phyloP scores from a whole-genome alignment of 805 yeast species.

The Pichia deserticola region DNA sequence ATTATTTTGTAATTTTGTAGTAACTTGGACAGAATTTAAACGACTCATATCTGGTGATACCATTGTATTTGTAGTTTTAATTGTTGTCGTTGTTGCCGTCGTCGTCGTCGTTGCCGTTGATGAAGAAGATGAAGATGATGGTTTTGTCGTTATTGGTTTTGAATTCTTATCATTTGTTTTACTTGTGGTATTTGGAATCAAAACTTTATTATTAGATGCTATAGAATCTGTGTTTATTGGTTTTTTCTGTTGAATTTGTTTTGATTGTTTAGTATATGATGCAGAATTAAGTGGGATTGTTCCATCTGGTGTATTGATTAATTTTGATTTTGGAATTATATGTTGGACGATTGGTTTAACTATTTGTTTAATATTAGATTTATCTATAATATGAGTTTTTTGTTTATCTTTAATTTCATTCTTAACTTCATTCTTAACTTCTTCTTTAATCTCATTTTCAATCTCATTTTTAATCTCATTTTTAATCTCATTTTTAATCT shows the following conservation, averaged over 20 bases:
- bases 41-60: not conserved
- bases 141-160: not conserved
- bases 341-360: not conserved
- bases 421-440: no score
- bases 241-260: not conserved
- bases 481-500: no score
- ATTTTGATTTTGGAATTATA: not conserved
- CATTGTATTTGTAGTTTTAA: not conserved
- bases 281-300: constrained; percentile 3
- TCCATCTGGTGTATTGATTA: constrained; percentile 6
- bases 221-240: not conserved
- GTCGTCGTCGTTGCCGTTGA: not conserved
- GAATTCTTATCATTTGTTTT: not conserved
- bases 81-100: not conserved
- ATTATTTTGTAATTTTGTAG: not conserved
- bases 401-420: no score
- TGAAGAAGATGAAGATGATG: not conserved
- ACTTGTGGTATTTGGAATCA: not conserved
- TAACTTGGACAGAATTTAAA: not conserved
- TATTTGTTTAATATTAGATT: not conserved
- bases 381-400: not conserved
- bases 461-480: no score
- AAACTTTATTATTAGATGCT: not conserved
- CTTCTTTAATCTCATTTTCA: no score
- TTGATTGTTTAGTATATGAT: not conserved